Evolutionary conservation across 108 stramenopile species (phyloP).

Genomic region (Conticribra weissflogii): DNA sequence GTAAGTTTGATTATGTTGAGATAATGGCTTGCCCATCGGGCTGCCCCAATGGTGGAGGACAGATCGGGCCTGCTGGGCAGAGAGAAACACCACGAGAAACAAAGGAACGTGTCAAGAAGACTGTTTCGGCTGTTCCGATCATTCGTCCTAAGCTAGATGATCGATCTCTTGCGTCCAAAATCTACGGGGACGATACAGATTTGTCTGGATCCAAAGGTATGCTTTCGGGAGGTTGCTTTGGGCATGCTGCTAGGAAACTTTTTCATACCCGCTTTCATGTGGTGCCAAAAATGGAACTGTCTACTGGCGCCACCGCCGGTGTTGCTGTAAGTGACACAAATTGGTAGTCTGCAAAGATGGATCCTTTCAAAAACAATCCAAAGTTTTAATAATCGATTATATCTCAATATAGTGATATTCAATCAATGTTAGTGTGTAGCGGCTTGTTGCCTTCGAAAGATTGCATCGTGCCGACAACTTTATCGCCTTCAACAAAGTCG

Average conservation of each 20-base stretch:
- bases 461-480: too few species aligned
- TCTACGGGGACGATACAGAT: background rate
- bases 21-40: slow-evolving; percentile 98
- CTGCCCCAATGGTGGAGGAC: slow-evolving; percentile 97
- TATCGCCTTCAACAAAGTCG: too few species aligned
- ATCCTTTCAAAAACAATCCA: background rate
- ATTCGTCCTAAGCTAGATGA: slow-evolving; percentile 15
- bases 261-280: slow-evolving; percentile 77
- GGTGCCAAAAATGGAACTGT: slow-evolving; percentile 82
- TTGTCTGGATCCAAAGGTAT: background rate
- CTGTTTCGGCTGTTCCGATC: slow-evolving; percentile 30
- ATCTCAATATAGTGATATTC: background rate
- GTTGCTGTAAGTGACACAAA: slow-evolving; percentile 77
- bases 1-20: slow-evolving; percentile 88
- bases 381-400: background rate
- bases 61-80: slow-evolving; percentile 50
- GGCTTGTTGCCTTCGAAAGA: too few species aligned
- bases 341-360: slow-evolving; percentile 57
- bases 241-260: slow-evolving; percentile 25
- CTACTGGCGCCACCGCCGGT: slow-evolving; percentile 79
- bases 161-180: slow-evolving; percentile 7
- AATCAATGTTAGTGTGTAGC: background rate
- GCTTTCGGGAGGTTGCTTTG: slow-evolving; percentile 26
- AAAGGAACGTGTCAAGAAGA: slow-evolving; percentile 59
- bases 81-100: slow-evolving; percentile 87